Evolutionary conservation across 2,329 filamentous ascomycete genomes (phyloP), one percentile per base, ranked within the genome.

Genomic region (Fusarium sp.): DNA sequence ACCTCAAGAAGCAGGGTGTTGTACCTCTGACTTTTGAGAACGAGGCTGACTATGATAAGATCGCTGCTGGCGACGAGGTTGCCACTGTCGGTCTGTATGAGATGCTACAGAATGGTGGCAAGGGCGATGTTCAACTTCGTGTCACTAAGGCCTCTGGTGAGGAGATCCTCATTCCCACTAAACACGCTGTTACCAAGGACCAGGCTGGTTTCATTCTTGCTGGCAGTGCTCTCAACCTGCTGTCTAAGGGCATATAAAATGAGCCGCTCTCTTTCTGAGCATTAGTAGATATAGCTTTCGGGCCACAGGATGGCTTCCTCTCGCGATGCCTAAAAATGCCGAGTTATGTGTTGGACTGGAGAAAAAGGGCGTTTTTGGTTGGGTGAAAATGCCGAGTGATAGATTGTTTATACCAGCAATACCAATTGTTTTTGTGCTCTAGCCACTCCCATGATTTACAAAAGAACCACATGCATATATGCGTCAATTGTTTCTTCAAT

Each of bases 1-100:
- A 98, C 82, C 86, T 98, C 75, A 98, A 98, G 90, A 98, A 98
- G 86, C 96, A 99, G 85, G 96, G 96, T 72, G 93, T 99, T 39
- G 94, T 99, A 50, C 96, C 96, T 5, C 87, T 99, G 78, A 98
- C 94, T 0, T 98, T 99, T 80, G 94, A 87, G 51, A 88, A 98
- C 82, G 95, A 97, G 84, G 88, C 89, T 26, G 96, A 98, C 83
- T 98, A 98, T 81, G 94, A 96, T 79, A 85, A 87, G 72, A 93
- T 99, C 73, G 87, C 89, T 59, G 95, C 95, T 0, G 94, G 95
- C 73, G 96, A 99, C 81, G 87, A 91, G 78, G 93, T 98, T 30
- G 86, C 87, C 69, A 98, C 96, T 1, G 88, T 95, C 42, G 96
- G 96, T 0, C 84, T 99, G 70, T 90, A 94, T 79, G 93, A 97